Percentiles rank a stretch among this genome's conserved stretches.
Evolutionary conservation across 176 grass and related monocot genomes (phyloP).

Genomic region (Saccharum spontaneum): DNA sequence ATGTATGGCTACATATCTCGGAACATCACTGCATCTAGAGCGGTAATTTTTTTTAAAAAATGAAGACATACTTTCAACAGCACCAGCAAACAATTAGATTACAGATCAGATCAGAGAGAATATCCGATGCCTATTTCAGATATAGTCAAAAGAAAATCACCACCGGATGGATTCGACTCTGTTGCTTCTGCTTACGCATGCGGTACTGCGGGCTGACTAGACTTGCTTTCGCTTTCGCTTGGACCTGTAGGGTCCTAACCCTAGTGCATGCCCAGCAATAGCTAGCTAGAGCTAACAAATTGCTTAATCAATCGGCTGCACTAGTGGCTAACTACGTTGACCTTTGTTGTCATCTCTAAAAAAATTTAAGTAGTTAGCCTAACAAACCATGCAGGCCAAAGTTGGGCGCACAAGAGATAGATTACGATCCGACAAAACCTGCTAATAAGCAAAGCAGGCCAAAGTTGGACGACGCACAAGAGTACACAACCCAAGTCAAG

Average conservation of each 20-base stretch:
- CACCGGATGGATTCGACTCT: neutral
- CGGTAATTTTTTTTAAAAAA: too few relatives aligned
- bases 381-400: neutral
- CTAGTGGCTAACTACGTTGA: neutral
- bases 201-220: conserved; percentile 13
- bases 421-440: conserved; percentile 2
- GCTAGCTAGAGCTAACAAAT: neutral
- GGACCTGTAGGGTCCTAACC: neutral
- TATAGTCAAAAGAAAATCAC: neutral
- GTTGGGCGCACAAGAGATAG: neutral
- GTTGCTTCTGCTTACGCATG: neutral
- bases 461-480: neutral
- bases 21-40: too few relatives aligned
- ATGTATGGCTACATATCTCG: too few relatives aligned
- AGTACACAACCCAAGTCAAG: neutral
- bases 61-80: too few relatives aligned
- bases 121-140: neutral
- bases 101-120: too few relatives aligned
- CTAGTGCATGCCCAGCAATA: neutral
- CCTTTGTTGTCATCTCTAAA: neutral
- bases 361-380: neutral
- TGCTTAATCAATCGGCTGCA: neutral
- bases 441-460: neutral
- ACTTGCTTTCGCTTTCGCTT: neutral
- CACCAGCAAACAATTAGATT: too few relatives aligned